Conservation (phyloP, 257 asterid species). For the Leptodermis oblonga region DNA sequence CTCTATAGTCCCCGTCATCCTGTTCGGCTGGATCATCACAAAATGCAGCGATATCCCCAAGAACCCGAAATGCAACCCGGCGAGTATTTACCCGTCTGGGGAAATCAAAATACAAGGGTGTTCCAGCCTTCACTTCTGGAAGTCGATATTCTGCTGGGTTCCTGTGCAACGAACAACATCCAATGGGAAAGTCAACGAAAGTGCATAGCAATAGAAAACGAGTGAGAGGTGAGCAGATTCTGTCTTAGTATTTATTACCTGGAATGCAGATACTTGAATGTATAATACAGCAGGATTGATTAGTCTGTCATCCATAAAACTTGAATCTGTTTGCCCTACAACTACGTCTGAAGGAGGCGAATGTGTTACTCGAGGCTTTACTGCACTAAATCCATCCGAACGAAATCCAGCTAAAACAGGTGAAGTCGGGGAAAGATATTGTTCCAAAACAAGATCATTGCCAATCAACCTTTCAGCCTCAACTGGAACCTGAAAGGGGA, state of each 20-base stretch:
- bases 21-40: constrained; percentile 78
- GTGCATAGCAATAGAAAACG: not conserved
- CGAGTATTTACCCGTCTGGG: constrained; percentile 66
- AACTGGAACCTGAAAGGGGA: constrained; percentile 71
- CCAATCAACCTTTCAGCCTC: constrained; percentile 76
- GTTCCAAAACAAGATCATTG: constrained; percentile 86
- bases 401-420: constrained; percentile 95
- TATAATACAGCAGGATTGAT: constrained; percentile 70
- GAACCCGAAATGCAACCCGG: constrained; percentile 67
- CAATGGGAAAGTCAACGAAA: not conserved
- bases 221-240: not conserved
- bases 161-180: constrained; percentile 37
- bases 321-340: constrained; percentile 28
- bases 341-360: constrained; percentile 59
- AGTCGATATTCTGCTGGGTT: constrained; percentile 81
- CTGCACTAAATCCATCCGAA: constrained; percentile 80
- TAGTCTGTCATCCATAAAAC: constrained; percentile 75
- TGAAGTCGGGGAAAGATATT: constrained; percentile 68
- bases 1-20: constrained; percentile 56
- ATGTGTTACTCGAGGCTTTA: constrained; percentile 75
- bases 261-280: constrained; percentile 85
- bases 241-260: constrained; percentile 49
- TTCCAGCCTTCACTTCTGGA: constrained; percentile 84
- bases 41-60: constrained; percentile 80
- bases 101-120: constrained; percentile 91